phyloP scores from a whole-genome alignment of 108 stramenopile genomes.

The Cyclotella cryptica region DNA sequence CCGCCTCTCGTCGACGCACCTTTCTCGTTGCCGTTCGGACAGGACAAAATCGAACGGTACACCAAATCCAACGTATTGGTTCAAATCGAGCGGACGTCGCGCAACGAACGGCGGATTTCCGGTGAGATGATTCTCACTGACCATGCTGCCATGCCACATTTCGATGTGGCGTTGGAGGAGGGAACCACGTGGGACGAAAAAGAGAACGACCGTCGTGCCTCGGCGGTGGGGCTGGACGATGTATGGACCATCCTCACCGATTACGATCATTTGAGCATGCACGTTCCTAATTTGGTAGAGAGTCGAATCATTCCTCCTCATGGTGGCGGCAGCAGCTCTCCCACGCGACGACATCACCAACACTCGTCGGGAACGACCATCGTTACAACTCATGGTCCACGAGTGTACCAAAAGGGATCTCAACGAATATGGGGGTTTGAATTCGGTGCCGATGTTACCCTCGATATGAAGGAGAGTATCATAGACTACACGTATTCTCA shows the following conservation, averaged over 20 bases:
- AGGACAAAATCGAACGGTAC: conserved; percentile 10
- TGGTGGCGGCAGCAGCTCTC: too few species aligned
- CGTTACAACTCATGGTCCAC: conserved; percentile 31
- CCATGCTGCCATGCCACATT: too few species aligned
- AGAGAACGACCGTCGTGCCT: too few species aligned
- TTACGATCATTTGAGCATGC: conserved; percentile 82
- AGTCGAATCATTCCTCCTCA: conserved; percentile 47
- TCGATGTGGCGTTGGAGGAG: too few species aligned
- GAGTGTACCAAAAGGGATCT: conserved; percentile 90
- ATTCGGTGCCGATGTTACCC: conserved; percentile 87
- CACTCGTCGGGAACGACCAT: neutral
- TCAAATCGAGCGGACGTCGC: conserved; percentile 83
- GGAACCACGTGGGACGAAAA: too few species aligned
- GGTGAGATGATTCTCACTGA: conserved; percentile 76
- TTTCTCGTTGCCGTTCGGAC: neutral
- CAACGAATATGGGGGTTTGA: conserved; percentile 95
- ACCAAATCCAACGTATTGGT: conserved; percentile 59
- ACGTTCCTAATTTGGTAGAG: conserved; percentile 93
- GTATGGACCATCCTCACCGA: conserved; percentile 93
- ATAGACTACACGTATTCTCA: conserved; percentile 18
- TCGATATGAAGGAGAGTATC: conserved; percentile 89
- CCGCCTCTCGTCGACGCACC: neutral
- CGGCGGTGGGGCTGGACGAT: conserved; percentile 58
- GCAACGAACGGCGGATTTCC: conserved; percentile 85
- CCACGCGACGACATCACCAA: too few species aligned